Conservation (phyloP, 2,329 filamentous ascomycete species). For the Aspergillus melleus region DNA sequence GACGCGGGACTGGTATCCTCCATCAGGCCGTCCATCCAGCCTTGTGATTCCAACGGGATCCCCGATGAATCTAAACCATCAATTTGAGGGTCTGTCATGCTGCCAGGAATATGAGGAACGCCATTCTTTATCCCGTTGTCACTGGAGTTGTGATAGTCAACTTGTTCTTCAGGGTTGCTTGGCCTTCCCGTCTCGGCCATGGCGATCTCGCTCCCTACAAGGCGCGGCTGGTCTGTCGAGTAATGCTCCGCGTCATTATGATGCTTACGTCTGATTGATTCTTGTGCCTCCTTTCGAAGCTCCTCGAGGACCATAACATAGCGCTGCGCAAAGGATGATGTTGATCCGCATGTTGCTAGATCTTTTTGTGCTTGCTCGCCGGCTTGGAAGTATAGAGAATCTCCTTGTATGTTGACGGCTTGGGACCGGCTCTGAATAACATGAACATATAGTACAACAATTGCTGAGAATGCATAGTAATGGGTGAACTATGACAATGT, state of each 20-base stretch:
- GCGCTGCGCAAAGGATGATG: constrained; percentile 43
- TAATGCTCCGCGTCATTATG: background rate
- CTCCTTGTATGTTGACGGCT: background rate
- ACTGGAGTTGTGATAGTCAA: too few relatives aligned
- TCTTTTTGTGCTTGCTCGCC: constrained; percentile 45
- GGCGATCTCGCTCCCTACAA: background rate
- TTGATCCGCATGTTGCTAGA: constrained; percentile 38
- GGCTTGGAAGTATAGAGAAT: constrained; percentile 31
- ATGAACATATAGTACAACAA: constrained; percentile 48
- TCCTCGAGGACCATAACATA: constrained; percentile 47
- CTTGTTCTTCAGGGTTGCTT: too few relatives aligned
- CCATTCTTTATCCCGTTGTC: background rate
- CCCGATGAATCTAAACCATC: background rate
- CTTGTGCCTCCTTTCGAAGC: constrained; percentile 27
- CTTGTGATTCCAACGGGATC: constrained; percentile 1
- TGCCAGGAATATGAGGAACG: background rate
- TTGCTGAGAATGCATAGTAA: constrained; percentile 49
- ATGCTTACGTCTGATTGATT: constrained; percentile 1
- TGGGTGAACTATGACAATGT: constrained; percentile 27
- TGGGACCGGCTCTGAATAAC: constrained; percentile 39
- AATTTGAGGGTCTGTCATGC: constrained; percentile 2
- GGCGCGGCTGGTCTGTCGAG: constrained; percentile 4
- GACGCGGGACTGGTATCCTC: constrained; percentile 18
- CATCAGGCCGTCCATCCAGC: constrained; percentile 9
- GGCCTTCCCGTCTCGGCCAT: background rate